A percentile compares a stretch with the other conserved stretches of the same genome.
Conservation (phyloP, 2,329 filamentous ascomycete genomes). For the Beauveria pseudobassiana region DNA sequence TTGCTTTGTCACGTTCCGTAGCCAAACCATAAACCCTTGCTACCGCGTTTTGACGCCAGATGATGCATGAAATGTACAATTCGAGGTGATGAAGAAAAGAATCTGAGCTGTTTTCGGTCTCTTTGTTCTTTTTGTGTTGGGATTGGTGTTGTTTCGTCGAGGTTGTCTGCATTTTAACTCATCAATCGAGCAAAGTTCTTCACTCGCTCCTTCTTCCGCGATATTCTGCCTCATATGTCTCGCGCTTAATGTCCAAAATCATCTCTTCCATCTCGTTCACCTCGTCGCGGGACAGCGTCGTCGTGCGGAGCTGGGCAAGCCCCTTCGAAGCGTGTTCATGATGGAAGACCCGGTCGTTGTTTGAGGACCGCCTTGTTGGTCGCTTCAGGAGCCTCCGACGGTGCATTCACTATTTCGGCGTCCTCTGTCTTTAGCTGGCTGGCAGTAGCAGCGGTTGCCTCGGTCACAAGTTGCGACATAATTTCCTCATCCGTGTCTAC, state of each 20-base stretch:
- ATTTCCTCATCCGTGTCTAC: conserved; percentile 34
- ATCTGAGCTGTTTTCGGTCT: background rate
- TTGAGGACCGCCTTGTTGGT: conserved; percentile 1
- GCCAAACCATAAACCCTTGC: conserved; percentile 3
- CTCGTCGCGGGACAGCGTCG: conserved; percentile 55
- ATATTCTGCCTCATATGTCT: conserved; percentile 63
- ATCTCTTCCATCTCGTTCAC: conserved; percentile 68
- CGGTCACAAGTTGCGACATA: conserved; percentile 32
- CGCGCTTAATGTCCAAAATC: conserved; percentile 69
- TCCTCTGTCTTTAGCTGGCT: conserved; percentile 21
- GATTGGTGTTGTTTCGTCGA: background rate
- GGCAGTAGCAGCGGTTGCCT: conserved; percentile 32
- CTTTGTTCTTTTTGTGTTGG: background rate
- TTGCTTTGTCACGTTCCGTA: background rate
- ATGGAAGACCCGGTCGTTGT: conserved; percentile 16
- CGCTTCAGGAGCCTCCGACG: conserved; percentile 5
- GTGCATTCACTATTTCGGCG: conserved; percentile 15
- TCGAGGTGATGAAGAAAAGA: background rate
- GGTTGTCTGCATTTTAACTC: background rate
- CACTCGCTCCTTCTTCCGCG: conserved; percentile 35
- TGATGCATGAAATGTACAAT: conserved; percentile 11
- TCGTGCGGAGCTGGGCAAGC: conserved; percentile 50
- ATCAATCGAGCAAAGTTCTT: background rate
- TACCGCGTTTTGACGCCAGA: conserved; percentile 2
- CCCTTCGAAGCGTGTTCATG: conserved; percentile 27